Conservation (phyloP, 225 moss, liverwort and hornwort species). For the Takakia lepidozioides region DNA sequence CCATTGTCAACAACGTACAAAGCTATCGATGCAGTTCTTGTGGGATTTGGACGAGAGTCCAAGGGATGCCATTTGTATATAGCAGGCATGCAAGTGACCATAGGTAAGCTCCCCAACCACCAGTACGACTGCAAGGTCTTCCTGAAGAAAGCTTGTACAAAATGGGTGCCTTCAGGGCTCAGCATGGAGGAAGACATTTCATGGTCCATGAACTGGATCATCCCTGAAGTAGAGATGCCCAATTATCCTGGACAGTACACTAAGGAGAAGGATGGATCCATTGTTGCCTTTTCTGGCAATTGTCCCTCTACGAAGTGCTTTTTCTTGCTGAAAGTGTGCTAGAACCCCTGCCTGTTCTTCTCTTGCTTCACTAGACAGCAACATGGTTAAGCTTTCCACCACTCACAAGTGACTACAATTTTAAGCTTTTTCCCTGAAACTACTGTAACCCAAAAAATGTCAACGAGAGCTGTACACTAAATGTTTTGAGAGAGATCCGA, state of each 20-base stretch:
- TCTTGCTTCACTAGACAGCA: too few relatives aligned
- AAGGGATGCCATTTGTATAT: slow-evolving; percentile 44
- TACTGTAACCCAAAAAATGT: too few relatives aligned
- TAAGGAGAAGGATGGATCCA: slow-evolving; percentile 24
- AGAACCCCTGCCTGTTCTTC: too few relatives aligned
- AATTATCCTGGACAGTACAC: slow-evolving; percentile 7
- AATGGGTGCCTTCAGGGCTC: slow-evolving; percentile 29
- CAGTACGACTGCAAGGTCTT: slow-evolving; percentile 21
- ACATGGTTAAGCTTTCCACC: too few relatives aligned
- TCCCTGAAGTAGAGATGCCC: slow-evolving; percentile 28
- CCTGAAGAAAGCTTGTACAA: slow-evolving; percentile 32
- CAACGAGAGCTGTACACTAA: too few relatives aligned
- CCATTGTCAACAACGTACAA: slow-evolving; percentile 36
- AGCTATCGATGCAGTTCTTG: slow-evolving; percentile 22
- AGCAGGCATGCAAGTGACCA: slow-evolving; percentile 29
- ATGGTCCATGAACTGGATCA: slow-evolving; percentile 43
- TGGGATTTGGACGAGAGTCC: slow-evolving; percentile 33
- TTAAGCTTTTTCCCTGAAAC: too few relatives aligned
- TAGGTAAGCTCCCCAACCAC: slow-evolving; percentile 38
- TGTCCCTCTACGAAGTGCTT: too few relatives aligned
- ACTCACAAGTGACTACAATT: too few relatives aligned
- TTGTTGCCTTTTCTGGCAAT: too few relatives aligned
- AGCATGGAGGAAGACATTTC: slow-evolving; percentile 41
- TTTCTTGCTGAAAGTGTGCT: too few relatives aligned
- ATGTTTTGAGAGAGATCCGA: too few relatives aligned